Evolutionary conservation across 2,329 filamentous ascomycete genomes (phyloP).

Genomic region (Penicillium sp.): DNA sequence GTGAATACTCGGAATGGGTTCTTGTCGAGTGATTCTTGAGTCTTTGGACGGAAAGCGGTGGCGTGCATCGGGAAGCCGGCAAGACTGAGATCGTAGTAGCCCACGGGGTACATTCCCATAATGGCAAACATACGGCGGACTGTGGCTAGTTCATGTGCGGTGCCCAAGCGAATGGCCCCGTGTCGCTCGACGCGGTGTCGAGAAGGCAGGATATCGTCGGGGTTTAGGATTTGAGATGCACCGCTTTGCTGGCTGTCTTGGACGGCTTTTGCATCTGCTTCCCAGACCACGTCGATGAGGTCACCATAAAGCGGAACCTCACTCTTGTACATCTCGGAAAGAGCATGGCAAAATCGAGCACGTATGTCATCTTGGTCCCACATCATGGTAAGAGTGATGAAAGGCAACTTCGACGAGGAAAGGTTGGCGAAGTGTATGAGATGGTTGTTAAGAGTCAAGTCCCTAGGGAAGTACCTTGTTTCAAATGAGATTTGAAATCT

Average conservation of each 20-base stretch:
- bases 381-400: constrained; percentile 11
- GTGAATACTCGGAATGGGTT: constrained; percentile 53
- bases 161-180: constrained; percentile 54
- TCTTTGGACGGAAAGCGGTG: constrained; percentile 52
- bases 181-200: constrained; percentile 42
- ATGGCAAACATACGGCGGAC: constrained; percentile 50
- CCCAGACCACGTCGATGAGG: constrained; percentile 32
- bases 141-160: constrained; percentile 44
- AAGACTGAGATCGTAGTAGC: constrained; percentile 54
- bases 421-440: too few relatives aligned
- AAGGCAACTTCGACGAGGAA: not conserved
- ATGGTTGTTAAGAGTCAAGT: too few relatives aligned
- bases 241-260: constrained; percentile 11
- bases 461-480: too few relatives aligned
- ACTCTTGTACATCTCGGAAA: constrained; percentile 38
- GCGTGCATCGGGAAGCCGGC: constrained; percentile 55
- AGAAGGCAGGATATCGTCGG: constrained; percentile 25
- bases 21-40: constrained; percentile 32
- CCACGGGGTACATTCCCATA: constrained; percentile 53
- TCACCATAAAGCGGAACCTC: constrained; percentile 38
- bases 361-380: constrained; percentile 29
- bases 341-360: constrained; percentile 31
- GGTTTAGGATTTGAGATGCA: constrained; percentile 9
- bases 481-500: too few relatives aligned
- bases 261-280: constrained; percentile 28